phyloP scores from a whole-genome alignment of 2,329 filamentous ascomycete species.

The Aspergillus caelatus region DNA sequence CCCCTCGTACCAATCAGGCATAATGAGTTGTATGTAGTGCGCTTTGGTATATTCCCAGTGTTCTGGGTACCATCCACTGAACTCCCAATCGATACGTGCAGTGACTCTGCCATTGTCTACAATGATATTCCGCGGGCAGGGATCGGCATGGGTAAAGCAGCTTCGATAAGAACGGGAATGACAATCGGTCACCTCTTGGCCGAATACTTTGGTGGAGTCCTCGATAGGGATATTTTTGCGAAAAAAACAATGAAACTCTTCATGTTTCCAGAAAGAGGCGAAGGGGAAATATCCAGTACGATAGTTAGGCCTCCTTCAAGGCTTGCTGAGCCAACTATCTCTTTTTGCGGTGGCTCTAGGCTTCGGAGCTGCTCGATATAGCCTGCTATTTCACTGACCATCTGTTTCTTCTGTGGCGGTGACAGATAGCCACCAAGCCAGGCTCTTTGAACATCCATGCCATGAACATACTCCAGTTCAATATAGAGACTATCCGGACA shows the following conservation, averaged over 20 bases:
- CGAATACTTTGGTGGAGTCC: not conserved
- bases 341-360: not conserved
- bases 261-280: not conserved
- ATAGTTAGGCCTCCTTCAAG: not conserved
- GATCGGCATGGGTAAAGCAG: not conserved
- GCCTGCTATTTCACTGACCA: not conserved
- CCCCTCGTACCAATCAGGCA: not conserved
- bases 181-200: not conserved
- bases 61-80: conserved; percentile 11
- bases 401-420: not conserved
- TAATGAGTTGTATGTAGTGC: not conserved
- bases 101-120: not conserved
- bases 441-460: not conserved
- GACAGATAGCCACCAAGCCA: not conserved
- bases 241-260: not conserved
- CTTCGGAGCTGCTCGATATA: not conserved
- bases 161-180: not conserved
- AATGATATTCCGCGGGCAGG: not conserved
- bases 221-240: not conserved
- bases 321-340: not conserved
- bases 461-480: not conserved
- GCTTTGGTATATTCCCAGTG: conserved; percentile 11
- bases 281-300: not conserved
- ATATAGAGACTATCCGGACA: not conserved
- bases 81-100: conserved; percentile 11